Conservation (phyloP, 768 basidiomycete genomes). For the Neoboletus magnificus region DNA sequence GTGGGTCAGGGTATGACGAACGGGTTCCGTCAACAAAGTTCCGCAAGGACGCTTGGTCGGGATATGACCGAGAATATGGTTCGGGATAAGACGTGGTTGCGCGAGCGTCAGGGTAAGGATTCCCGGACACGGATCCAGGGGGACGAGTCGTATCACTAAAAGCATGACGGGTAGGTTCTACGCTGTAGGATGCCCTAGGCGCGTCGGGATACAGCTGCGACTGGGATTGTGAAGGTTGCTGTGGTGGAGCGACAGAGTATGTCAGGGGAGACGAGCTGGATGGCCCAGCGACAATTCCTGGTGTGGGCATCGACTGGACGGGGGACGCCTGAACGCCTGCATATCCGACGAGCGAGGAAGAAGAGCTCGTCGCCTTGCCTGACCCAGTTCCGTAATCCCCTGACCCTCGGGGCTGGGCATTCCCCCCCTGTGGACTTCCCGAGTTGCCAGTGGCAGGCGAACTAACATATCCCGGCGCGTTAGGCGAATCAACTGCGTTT, state of each 20-base stretch:
- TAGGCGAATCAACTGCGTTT: conserved; percentile 46
- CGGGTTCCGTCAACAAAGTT: conserved; percentile 23
- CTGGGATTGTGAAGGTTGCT: conserved; percentile 20
- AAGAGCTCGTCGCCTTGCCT: conserved; percentile 16
- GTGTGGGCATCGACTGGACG: conserved; percentile 21
- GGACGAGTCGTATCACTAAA: conserved; percentile 22
- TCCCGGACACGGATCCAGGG: conserved; percentile 16
- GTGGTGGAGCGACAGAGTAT: conserved; percentile 20
- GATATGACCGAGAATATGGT: conserved; percentile 23
- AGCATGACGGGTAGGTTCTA: conserved; percentile 21
- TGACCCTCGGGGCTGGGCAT: conserved; percentile 24
- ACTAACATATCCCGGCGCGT: conserved; percentile 41
- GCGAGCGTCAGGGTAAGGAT: conserved; percentile 31
- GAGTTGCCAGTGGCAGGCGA: conserved; percentile 60
- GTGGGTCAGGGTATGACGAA: conserved; percentile 23
- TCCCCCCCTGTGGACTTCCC: conserved; percentile 45
- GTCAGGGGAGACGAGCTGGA: conserved; percentile 25
- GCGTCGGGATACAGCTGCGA: conserved; percentile 26
- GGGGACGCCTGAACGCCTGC: conserved; percentile 19
- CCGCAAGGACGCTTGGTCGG: conserved; percentile 23
- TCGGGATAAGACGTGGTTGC: conserved; percentile 23
- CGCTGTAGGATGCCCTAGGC: conserved; percentile 18
- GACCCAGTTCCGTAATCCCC: conserved; percentile 23
- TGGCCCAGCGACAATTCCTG: conserved; percentile 15
- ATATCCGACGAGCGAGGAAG: conserved; percentile 29